Percentiles rank a stretch among this genome's conserved stretches.
These are phyloP conservation scores for Fomitopsis palustris DNA, from an alignment of 1,284 basidiomycete genomes.

Conservation along the genomic window DNA sequence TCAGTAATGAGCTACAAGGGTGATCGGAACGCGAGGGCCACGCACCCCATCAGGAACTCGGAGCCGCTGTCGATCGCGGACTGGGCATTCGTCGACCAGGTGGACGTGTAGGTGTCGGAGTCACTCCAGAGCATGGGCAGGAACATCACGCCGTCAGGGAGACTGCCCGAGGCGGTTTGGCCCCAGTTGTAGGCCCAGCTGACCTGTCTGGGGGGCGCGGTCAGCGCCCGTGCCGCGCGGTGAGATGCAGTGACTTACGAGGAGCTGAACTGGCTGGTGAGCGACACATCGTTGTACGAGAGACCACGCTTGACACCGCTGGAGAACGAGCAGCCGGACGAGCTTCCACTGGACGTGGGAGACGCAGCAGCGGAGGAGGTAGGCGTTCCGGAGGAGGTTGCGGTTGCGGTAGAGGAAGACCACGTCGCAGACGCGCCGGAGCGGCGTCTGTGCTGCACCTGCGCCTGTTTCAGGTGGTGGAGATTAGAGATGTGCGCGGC, in stretches of 20 bases:
- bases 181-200: slow-evolving; percentile 31
- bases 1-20: neutral
- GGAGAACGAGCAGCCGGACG: neutral
- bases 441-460: slow-evolving; percentile 11
- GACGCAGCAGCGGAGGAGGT: neutral
- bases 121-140: slow-evolving; percentile 30
- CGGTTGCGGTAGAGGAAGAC: neutral
- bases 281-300: slow-evolving; percentile 25
- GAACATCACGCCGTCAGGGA: slow-evolving; percentile 20
- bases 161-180: slow-evolving; percentile 15
- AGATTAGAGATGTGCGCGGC: slow-evolving; percentile 18
- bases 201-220: slow-evolving; percentile 11
- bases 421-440: slow-evolving; percentile 19
- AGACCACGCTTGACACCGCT: slow-evolving; percentile 25
- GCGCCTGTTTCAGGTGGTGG: slow-evolving; percentile 8
- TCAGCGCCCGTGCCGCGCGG: neutral
- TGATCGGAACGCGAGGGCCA: neutral
- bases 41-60: slow-evolving; percentile 28
- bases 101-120: slow-evolving; percentile 16
- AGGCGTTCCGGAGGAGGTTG: slow-evolving; percentile 4
- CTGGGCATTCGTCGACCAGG: slow-evolving; percentile 24
- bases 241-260: slow-evolving; percentile 14
- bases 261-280: slow-evolving; percentile 21
- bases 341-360: neutral
- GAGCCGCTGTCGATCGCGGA: slow-evolving; percentile 28